A percentile compares a stretch with the other conserved stretches of the same genome.
These are phyloP conservation scores for Hyaloscypha bicolor DNA, from an alignment of 495 filamentous ascomycete genomes.

Conservation along the genomic window DNA sequence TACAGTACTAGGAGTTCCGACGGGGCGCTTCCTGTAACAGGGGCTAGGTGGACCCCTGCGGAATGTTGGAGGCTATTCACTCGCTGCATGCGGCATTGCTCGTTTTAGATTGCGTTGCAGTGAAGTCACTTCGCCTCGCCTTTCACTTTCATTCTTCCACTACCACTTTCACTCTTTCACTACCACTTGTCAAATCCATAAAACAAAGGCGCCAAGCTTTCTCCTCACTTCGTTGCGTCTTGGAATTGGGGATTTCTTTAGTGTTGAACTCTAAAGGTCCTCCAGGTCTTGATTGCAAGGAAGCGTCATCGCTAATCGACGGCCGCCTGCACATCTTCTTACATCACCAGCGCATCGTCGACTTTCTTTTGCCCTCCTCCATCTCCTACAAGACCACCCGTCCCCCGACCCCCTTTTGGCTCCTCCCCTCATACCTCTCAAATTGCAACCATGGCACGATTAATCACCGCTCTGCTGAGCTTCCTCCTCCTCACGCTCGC, in stretches of 20 bases:
- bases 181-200: not conserved
- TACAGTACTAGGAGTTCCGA: no score
- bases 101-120: not conserved
- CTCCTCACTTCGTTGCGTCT: not conserved
- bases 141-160: not conserved
- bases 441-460: not conserved
- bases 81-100: not conserved
- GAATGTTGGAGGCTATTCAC: not conserved
- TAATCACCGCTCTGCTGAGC: not conserved
- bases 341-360: not conserved
- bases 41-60: not conserved
- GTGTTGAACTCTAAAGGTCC: not conserved
- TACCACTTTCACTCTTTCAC: not conserved
- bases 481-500: conserved; percentile 19
- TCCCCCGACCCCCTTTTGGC: not conserved
- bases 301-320: not conserved
- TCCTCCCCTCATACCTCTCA: not conserved
- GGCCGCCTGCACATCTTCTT: not conserved
- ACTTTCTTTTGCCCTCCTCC: not conserved
- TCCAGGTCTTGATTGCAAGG: not conserved
- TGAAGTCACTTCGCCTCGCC: not conserved
- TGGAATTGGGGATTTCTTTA: not conserved
- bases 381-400: not conserved
- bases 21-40: conserved; percentile 11
- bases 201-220: not conserved